These are phyloP conservation scores for Xylaria cubensis DNA, from an alignment of 495 filamentous ascomycete genomes.

Conservation along the genomic window DNA sequence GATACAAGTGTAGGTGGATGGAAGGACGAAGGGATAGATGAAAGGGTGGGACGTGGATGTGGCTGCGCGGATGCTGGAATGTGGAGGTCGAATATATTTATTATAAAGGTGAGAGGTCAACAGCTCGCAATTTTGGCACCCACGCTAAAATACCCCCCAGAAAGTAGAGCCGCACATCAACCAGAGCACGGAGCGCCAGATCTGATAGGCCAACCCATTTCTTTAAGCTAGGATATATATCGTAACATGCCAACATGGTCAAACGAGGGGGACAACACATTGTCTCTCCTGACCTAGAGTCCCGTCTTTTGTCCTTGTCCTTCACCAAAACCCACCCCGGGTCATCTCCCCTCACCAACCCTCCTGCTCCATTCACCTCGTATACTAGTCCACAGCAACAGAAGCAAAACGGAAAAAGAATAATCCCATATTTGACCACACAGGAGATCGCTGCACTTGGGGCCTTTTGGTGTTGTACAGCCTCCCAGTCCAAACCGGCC, in stretches of 20 bases:
- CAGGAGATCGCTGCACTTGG: background rate
- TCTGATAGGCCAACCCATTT: constrained; percentile 41
- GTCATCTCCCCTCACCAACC: background rate
- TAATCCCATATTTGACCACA: background rate
- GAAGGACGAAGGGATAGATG: constrained; percentile 28
- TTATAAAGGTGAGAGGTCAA: constrained; percentile 21
- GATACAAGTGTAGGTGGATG: background rate
- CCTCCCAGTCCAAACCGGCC: background rate
- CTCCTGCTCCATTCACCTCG: background rate
- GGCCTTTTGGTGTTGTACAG: constrained; percentile 15
- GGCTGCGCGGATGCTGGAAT: constrained; percentile 32
- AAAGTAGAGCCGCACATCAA: constrained; percentile 45
- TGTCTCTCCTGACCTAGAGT: constrained; percentile 12
- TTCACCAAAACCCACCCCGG: background rate
- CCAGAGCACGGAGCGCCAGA: constrained; percentile 35
- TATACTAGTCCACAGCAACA: constrained; percentile 5
- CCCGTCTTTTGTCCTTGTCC: constrained; percentile 7
- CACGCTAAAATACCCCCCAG: constrained; percentile 44
- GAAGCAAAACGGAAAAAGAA: background rate
- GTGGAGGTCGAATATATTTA: constrained; percentile 28
- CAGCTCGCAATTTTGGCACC: constrained; percentile 33
- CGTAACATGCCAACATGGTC: constrained; percentile 20
- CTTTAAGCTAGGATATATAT: constrained; percentile 35
- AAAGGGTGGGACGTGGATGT: constrained; percentile 19
- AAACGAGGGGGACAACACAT: constrained; percentile 15